Percentiles rank a stretch among this genome's conserved stretches.
Conservation (phyloP, 129 eudicot genomes). For the Pseudognaphalium luteoalbum region DNA sequence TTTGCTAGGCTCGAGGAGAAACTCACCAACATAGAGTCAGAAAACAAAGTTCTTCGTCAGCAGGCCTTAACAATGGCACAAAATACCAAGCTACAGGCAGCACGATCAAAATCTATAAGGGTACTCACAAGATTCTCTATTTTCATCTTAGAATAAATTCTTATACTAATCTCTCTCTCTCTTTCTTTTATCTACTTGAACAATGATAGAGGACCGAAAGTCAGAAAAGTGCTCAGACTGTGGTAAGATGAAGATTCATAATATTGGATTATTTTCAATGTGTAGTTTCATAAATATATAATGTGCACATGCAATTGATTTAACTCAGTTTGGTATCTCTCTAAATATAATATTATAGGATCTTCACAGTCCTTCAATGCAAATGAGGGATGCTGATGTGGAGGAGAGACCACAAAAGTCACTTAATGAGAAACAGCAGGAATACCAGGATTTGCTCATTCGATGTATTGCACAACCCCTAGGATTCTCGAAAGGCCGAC, state of each 20-base stretch:
- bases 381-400: slow-evolving; percentile 46
- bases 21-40: slow-evolving; percentile 74
- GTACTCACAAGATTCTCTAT: slow-evolving; percentile 39
- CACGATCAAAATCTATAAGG: slow-evolving; percentile 74
- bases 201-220: slow-evolving; percentile 73
- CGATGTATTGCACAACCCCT: slow-evolving; percentile 87
- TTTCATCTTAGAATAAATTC: slow-evolving; percentile 21
- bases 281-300: background rate
- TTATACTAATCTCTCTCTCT: slow-evolving; percentile 26
- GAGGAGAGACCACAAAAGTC: slow-evolving; percentile 92
- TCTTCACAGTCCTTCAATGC: slow-evolving; percentile 63
- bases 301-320: background rate
- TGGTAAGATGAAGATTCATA: slow-evolving; percentile 43
- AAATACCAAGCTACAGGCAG: slow-evolving; percentile 56
- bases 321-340: background rate
- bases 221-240: slow-evolving; percentile 32
- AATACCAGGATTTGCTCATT: slow-evolving; percentile 90
- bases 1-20: slow-evolving; percentile 71
- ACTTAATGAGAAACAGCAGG: slow-evolving; percentile 95
- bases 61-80: slow-evolving; percentile 91
- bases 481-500: slow-evolving; percentile 84
- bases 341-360: slow-evolving; percentile 50
- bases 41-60: slow-evolving; percentile 91
- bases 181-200: slow-evolving; percentile 22
- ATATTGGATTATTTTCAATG: background rate